Evolutionary conservation across 805 yeast genomes (phyloP).

Genomic region (Barnettozyma siamensis): DNA sequence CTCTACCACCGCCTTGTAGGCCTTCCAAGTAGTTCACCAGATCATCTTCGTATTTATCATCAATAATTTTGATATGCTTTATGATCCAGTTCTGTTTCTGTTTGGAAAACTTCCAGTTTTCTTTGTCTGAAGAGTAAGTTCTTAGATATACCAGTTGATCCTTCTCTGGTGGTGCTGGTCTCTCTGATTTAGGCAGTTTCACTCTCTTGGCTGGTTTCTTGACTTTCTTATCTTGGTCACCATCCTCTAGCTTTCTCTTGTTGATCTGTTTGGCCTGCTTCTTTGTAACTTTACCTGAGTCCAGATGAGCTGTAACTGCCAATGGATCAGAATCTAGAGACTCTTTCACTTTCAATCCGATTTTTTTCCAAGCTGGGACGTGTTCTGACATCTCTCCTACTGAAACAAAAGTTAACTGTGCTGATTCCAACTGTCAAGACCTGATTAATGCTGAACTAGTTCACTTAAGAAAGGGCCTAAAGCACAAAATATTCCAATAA

Average conservation of each 20-base stretch:
- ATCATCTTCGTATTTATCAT: conserved; percentile 45
- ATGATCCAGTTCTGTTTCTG: conserved; percentile 85
- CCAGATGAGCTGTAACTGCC: conserved; percentile 39
- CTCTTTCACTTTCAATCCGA: conserved; percentile 60
- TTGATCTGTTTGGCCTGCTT: conserved; percentile 39
- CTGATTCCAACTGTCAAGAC: too few relatives aligned
- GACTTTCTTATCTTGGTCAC: conserved; percentile 12
- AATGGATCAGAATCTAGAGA: conserved; percentile 41
- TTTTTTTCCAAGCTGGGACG: conserved; percentile 81
- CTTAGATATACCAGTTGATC: conserved; percentile 67
- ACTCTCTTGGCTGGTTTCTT: conserved; percentile 65
- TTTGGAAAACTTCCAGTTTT: conserved; percentile 77
- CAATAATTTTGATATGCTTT: conserved; percentile 51
- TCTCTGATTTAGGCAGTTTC: conserved; percentile 62
- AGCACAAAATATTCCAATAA: too few relatives aligned
- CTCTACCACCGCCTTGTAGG: conserved; percentile 65
- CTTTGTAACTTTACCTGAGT: conserved; percentile 34
- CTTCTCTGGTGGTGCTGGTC: conserved; percentile 67
- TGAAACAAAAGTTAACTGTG: too few relatives aligned
- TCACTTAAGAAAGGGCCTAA: too few relatives aligned
- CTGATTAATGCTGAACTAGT: neutral
- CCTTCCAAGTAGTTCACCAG: conserved; percentile 50
- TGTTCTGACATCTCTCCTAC: conserved; percentile 21
- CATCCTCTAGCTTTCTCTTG: conserved; percentile 15
- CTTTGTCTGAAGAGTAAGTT: conserved; percentile 49